Evolutionary conservation across 306 rosid genomes (phyloP).

Genomic region (Lathyrus tuberosus): DNA sequence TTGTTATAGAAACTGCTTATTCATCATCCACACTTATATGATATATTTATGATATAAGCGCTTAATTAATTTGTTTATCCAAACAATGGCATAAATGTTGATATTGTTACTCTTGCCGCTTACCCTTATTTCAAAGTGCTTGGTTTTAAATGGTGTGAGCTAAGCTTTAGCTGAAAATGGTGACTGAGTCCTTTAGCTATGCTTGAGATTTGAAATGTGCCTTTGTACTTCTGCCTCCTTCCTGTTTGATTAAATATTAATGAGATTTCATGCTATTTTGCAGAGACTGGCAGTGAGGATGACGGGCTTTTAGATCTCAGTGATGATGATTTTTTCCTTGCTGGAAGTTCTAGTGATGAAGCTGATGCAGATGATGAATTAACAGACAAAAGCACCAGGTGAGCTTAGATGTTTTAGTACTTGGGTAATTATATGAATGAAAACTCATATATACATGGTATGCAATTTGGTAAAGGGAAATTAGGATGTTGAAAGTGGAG

Average conservation of each 20-base stretch:
- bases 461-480: background rate
- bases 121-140: conserved; percentile 20
- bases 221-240: conserved; percentile 9
- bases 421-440: conserved; percentile 3
- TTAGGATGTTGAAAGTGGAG: conserved; percentile 11
- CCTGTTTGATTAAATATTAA: conserved; percentile 7
- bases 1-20: background rate
- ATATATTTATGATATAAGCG: background rate
- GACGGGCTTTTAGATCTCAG: conserved; percentile 94
- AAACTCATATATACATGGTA: background rate
- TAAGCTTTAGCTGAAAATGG: background rate
- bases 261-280: conserved; percentile 17
- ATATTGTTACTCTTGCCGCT: conserved; percentile 15
- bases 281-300: conserved; percentile 98
- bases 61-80: too few species aligned
- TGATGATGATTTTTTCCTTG: conserved; percentile 90
- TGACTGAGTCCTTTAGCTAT: background rate
- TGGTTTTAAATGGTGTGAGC: conserved; percentile 20
- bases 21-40: background rate
- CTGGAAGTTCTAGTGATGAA: conserved; percentile 93
- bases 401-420: conserved; percentile 27
- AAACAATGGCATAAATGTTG: too few species aligned
- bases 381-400: conserved; percentile 96
- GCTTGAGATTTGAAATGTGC: background rate
- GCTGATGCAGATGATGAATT: conserved; percentile 99